These are phyloP conservation scores for Cryphonectria radicalis DNA, from an alignment of 2,329 filamentous ascomycete genomes.

Conservation along the genomic window DNA sequence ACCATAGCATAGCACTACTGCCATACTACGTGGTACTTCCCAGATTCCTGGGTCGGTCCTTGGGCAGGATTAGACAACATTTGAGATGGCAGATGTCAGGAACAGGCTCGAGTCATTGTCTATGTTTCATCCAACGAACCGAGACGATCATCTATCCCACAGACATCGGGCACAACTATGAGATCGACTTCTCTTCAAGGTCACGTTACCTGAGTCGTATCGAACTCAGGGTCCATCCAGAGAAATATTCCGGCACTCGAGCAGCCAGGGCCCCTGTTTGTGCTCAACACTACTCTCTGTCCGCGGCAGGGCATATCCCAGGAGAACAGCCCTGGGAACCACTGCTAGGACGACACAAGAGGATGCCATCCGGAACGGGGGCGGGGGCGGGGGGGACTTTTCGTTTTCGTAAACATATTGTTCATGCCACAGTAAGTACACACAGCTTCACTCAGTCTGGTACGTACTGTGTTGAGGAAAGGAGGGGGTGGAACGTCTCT, in stretches of 20 bases:
- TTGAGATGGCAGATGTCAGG: not conserved
- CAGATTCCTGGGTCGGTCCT: not conserved
- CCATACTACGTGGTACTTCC: not conserved
- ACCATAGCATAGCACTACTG: not conserved
- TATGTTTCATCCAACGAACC: not conserved
- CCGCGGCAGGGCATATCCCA: constrained; percentile 3
- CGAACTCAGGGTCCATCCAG: not conserved
- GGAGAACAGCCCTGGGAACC: not conserved
- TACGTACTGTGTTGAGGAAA: not conserved
- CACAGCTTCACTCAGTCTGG: not conserved
- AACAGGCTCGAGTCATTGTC: not conserved
- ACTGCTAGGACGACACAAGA: not conserved
- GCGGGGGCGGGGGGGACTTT: not conserved
- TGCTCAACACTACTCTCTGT: not conserved
- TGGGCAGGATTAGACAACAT: not conserved
- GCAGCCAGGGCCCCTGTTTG: not conserved
- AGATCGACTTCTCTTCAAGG: not conserved
- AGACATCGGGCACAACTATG: not conserved
- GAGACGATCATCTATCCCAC: not conserved
- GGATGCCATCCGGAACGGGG: not conserved
- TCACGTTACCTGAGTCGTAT: constrained; percentile 7
- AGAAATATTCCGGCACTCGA: not conserved
- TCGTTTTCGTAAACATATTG: not conserved
- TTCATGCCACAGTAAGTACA: too few species aligned
- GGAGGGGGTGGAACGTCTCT: not conserved